Base-by-base conservation (phyloP, 768 basidiomycete genomes). In the Rhodotorula kratochvilovae region DNA sequence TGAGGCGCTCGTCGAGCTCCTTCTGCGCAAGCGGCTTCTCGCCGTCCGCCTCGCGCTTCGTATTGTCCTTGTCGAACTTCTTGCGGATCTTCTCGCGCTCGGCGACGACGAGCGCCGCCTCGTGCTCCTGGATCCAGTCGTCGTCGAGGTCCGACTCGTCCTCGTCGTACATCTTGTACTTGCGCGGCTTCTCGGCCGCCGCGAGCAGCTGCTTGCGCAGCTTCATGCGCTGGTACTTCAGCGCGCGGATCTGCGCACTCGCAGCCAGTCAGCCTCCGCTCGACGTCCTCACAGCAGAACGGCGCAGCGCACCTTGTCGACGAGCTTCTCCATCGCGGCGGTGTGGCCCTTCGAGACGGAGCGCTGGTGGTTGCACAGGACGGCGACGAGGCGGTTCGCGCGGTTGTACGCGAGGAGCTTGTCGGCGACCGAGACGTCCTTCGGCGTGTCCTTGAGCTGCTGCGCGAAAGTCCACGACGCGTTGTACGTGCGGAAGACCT, bases 401-500 rank as follows among this genome's bases (percentile, higher is more conserved):
- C 91, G 89, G 77, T 98, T 97, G 82, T 98, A 99, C 29, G 92
- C 90, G 66, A 95, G 92, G 59, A 98, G 84, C 82, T 96, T 97
- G 83, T 99, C 95, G 77, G 93, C 91, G n/a, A 91, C 83, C 5
- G 90, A 88, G 2, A 86, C 88, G 75, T 87, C 83, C 75, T 84
- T 83, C 5, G 86, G 87, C 15, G 85, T 89, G 72, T 87, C 85
- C 76, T 94, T 91, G 70, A 98, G 83, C 72, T 95, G 87, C 56
- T 90, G 84, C 79, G 98, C 92, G 84, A 98, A 96, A 4, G 95
- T 96, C 79, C 87, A 88, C 35, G 96, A 98, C 33, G 96, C 96
- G 78, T 99, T 99, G 83, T 90, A 99, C 62, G 96, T 99, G 92
- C 96, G 95, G 85, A 99, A 99, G 36, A 99, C 96, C 80, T 99